phyloP scores from a whole-genome alignment of 2,329 filamentous ascomycete species.

The Ophiostoma novo-ulmi region DNA sequence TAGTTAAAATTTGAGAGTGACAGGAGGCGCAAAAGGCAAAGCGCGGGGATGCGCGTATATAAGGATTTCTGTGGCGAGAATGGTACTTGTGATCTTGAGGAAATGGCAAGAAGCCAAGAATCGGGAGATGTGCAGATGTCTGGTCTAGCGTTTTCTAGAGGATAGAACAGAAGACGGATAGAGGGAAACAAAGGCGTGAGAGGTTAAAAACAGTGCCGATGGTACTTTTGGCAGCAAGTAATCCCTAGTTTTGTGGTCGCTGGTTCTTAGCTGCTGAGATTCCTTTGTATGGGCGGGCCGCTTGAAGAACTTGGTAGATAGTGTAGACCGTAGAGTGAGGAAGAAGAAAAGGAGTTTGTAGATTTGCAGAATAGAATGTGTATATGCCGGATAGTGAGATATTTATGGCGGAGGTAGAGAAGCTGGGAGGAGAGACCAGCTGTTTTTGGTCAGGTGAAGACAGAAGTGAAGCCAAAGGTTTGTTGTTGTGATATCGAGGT shows the following conservation, averaged over 20 bases:
- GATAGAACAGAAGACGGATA: not conserved
- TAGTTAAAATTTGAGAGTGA: not conserved
- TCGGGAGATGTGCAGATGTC: conserved; percentile 11
- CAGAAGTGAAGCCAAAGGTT: no score
- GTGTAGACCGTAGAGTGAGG: not conserved
- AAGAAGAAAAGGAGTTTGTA: not conserved
- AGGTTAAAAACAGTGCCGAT: not conserved
- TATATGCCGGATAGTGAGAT: not conserved
- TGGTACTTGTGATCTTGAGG: not conserved
- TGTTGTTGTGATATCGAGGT: not conserved
- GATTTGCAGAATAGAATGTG: not conserved
- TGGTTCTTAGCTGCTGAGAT: not conserved
- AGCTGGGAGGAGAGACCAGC: not conserved
- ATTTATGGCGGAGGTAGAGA: not conserved
- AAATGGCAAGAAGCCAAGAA: not conserved
- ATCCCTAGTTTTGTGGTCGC: not conserved
- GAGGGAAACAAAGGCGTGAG: not conserved
- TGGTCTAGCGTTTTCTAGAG: not conserved
- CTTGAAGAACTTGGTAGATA: not conserved
- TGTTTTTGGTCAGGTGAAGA: no score
- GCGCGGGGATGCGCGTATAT: conserved; percentile 6
- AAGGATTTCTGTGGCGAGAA: not conserved
- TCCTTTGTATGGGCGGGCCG: conserved; percentile 7
- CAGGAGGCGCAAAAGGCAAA: not conserved
- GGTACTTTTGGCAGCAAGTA: not conserved